Base-by-base conservation (phyloP, 2,329 filamentous ascomycete genomes). In the Hypoxylon sp. region DNA sequence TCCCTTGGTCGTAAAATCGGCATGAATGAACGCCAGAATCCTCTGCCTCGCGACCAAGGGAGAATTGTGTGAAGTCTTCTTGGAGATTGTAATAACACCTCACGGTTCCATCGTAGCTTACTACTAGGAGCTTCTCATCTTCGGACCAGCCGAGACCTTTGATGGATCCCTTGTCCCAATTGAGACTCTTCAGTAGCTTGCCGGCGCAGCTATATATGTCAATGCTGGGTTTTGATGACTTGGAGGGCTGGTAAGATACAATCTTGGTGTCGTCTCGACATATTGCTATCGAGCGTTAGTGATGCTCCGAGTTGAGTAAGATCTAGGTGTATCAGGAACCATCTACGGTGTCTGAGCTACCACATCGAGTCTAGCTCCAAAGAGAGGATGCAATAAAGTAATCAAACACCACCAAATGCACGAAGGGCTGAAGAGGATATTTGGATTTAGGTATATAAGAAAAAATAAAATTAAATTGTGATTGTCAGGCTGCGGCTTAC, bases 91-190 rank as follows among this genome's bases (percentile, higher is more conserved):
- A 90, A 77, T 95, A 98, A 79, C 94, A 96, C 67, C 95, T 88
- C 48, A 98, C 95, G 0, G 90, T 95, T 25, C 96, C 96, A 77
- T 99, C 95, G 59, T 92, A 89, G 8, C 94, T 93, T 57, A 98
- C 90, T 0, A 98, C 92, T 3, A 99, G 84, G 51, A 99, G 86
- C 78, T 92, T 92, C 84, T 99, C 96, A 72, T 98, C 94, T 76
- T 97, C 95, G 20, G 95, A 97, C 96, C 96, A 99, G 35, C 96
- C 96, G 20, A 99, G 86, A 1, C 93, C 94, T 79, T 91, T 92
- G 77, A 99, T 93, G 2, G 90, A 85, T 50, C 93, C 93, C 81
- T 95, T 93, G 75, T 98, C 95, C 95, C 95, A 98, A 79, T 92
- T 89, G 72, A 98, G 94, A 77, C 89, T 90, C 75, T 91, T 91